Conservation (phyloP, 2,329 filamentous ascomycete species). For the Alternaria infectoria region DNA sequence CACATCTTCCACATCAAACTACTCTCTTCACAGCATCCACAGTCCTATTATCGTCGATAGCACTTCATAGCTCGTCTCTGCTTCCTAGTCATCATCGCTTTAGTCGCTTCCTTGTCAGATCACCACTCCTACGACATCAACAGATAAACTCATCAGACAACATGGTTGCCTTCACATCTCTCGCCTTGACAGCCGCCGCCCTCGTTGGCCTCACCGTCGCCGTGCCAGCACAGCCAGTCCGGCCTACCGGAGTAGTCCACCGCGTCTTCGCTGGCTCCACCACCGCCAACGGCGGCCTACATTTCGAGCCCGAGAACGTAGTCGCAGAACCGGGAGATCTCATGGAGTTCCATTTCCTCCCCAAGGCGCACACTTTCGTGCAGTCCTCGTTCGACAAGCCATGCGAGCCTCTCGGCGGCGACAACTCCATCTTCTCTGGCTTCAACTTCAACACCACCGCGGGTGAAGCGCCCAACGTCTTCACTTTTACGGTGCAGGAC, state of each 20-base stretch:
- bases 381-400: constrained; percentile 75
- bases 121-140: not conserved
- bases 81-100: not conserved
- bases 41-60: not conserved
- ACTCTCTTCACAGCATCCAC: not conserved
- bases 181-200: constrained; percentile 25
- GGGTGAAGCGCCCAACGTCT: constrained; percentile 54
- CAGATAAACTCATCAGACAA: constrained; percentile 13
- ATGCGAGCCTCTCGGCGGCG: constrained; percentile 64
- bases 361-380: constrained; percentile 74
- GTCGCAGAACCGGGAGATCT: constrained; percentile 39
- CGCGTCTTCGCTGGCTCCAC: constrained; percentile 36
- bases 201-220: constrained; percentile 27
- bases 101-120: not conserved
- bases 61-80: not conserved
- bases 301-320: constrained; percentile 44
- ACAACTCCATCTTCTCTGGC: constrained; percentile 64
- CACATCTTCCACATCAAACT: not conserved
- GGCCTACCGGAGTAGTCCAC: constrained; percentile 34
- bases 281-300: constrained; percentile 32
- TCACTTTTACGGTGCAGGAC: constrained; percentile 70
- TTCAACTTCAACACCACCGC: constrained; percentile 63
- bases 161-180: constrained; percentile 35
- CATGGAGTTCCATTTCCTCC: constrained; percentile 59
- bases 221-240: constrained; percentile 7